These are phyloP conservation scores for Bothriochloa decipiens DNA, from an alignment of 176 grass and related monocot genomes.

Conservation along the genomic window DNA sequence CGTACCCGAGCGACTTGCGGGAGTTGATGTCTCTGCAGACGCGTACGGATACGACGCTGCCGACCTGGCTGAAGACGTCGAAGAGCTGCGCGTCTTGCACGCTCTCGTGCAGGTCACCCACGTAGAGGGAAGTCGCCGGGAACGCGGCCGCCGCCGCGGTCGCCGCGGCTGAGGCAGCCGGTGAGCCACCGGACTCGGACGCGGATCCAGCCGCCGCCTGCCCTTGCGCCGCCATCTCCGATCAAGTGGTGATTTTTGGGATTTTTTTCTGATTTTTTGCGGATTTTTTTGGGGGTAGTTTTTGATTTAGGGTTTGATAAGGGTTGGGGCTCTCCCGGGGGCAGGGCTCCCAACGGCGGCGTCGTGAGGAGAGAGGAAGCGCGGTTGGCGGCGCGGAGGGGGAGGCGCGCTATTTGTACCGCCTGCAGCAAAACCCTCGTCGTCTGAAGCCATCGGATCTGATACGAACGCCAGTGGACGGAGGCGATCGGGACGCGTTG, in stretches of 20 bases:
- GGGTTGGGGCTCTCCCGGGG: constrained; percentile 34
- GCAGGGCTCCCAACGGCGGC: constrained; percentile 52
- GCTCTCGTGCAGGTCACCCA: constrained; percentile 84
- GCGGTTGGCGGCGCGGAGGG: neutral
- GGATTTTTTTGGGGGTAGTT: constrained; percentile 56
- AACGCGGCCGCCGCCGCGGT: constrained; percentile 44
- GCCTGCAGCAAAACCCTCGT: constrained; percentile 40
- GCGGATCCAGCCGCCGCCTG: constrained; percentile 42
- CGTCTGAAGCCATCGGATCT: constrained; percentile 7
- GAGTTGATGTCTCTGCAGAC: constrained; percentile 88
- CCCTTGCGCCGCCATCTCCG: constrained; percentile 46
- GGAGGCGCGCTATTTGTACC: constrained; percentile 43
- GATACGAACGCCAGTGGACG: neutral
- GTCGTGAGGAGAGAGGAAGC: neutral
- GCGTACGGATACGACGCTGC: constrained; percentile 83
- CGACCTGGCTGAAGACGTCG: constrained; percentile 91
- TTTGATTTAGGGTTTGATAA: constrained; percentile 71
- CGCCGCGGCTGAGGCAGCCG: neutral
- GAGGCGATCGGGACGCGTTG: neutral
- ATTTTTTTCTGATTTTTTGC: constrained; percentile 50
- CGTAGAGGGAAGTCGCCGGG: constrained; percentile 83
- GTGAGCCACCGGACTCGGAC: constrained; percentile 41
- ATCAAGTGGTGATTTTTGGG: neutral
- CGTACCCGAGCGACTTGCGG: constrained; percentile 90
- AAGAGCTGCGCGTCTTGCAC: constrained; percentile 90